Percentiles rank a stretch among this genome's conserved stretches.
These are phyloP conservation scores for Orbilia ellipsospora DNA, from an alignment of 2,329 filamentous ascomycete genomes.

Conservation along the genomic window DNA sequence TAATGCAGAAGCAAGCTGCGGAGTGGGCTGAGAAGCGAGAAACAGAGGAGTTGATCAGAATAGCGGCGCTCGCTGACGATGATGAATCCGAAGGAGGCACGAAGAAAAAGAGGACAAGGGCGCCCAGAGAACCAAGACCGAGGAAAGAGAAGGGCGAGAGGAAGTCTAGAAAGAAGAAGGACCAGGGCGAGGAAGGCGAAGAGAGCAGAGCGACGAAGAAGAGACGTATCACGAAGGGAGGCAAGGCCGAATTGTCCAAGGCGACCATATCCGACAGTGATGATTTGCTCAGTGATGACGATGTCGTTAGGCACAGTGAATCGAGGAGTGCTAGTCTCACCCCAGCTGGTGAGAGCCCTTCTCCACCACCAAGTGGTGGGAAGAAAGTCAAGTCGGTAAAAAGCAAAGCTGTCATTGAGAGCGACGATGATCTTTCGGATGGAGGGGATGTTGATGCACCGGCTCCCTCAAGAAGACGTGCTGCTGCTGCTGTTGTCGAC, in stretches of 20 bases:
- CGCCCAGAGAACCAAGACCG: conserved; percentile 27
- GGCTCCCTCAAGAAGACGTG: conserved; percentile 15
- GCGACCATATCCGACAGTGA: conserved; percentile 45
- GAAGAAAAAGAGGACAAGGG: conserved; percentile 43
- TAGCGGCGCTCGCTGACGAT: conserved; percentile 9
- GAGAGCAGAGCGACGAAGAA: conserved; percentile 36
- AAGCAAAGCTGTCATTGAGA: conserved; percentile 37
- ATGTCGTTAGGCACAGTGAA: conserved; percentile 26
- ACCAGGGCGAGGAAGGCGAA: conserved; percentile 22
- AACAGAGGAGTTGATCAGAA: conserved; percentile 31
- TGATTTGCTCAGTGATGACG: conserved; percentile 29
- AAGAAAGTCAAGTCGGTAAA: conserved; percentile 45
- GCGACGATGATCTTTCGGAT: conserved; percentile 44
- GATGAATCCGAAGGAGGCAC: conserved; percentile 29
- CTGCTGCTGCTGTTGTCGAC: conserved; percentile 15
- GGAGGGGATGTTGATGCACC: conserved; percentile 18
- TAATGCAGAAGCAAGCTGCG: conserved; percentile 75
- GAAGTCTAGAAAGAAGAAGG: conserved; percentile 47
- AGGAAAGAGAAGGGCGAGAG: conserved; percentile 28
- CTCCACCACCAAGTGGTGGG: conserved; percentile 10
- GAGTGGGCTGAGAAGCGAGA: conserved; percentile 46
- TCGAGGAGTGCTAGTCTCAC: conserved; percentile 43
- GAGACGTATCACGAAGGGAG: conserved; percentile 41
- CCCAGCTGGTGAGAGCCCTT: conserved; percentile 18
- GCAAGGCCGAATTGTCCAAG: conserved; percentile 36